Percentiles rank a stretch among this genome's conserved stretches.
These are phyloP conservation scores for Colletotrichum lupini DNA, from an alignment of 2,329 filamentous ascomycete genomes.

Conservation along the genomic window DNA sequence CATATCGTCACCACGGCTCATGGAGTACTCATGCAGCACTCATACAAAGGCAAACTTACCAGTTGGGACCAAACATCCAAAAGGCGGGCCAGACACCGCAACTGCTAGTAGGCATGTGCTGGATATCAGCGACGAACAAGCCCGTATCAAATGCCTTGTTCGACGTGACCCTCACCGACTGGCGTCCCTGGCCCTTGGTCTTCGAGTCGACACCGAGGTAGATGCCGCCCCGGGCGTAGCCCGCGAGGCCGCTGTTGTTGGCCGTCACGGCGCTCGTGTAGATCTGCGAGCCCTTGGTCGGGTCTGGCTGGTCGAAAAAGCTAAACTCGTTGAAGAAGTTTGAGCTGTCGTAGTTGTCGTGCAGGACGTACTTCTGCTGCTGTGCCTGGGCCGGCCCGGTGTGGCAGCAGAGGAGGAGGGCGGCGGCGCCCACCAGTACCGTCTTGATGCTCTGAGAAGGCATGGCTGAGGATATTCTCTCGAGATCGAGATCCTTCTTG, in stretches of 20 bases:
- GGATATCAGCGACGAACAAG: constrained; percentile 78
- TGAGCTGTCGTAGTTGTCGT: constrained; percentile 58
- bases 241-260: constrained; percentile 66
- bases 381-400: constrained; percentile 39
- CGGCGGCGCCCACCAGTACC: constrained; percentile 26
- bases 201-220: constrained; percentile 77
- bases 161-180: constrained; percentile 76
- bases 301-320: constrained; percentile 70
- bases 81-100: constrained; percentile 84
- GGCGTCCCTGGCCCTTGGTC: constrained; percentile 70
- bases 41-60: constrained; percentile 51
- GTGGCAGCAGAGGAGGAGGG: constrained; percentile 14
- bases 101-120: constrained; percentile 78
- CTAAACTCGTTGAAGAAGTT: constrained; percentile 69
- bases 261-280: constrained; percentile 73
- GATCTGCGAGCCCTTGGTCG: constrained; percentile 79
- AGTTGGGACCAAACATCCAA: constrained; percentile 74
- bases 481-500: not conserved
- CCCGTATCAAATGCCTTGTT: constrained; percentile 74
- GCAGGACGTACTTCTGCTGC: constrained; percentile 53
- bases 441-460: constrained; percentile 26
- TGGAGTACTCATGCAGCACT: not conserved
- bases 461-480: constrained; percentile 7
- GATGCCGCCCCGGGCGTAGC: constrained; percentile 64
- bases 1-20: not conserved